Conservation (phyloP, 495 filamentous ascomycete species). For the Cercophora scortea region DNA sequence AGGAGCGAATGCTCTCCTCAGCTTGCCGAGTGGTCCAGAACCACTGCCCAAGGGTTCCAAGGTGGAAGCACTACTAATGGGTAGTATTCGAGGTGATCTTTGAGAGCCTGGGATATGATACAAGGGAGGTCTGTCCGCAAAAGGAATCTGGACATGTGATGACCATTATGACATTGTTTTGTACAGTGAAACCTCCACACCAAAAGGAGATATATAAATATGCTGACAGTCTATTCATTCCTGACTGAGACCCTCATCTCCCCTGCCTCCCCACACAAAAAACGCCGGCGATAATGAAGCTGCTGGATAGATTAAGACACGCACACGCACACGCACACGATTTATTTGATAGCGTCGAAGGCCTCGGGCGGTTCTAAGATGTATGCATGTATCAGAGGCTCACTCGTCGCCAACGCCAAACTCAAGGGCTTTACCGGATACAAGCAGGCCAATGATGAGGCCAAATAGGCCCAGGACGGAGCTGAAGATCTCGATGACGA, state of each 20-base stretch:
- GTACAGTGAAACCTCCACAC: constrained; percentile 20
- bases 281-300: constrained; percentile 29
- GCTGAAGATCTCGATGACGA: constrained; percentile 99
- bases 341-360: no score
- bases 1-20: constrained; percentile 78
- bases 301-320: background rate
- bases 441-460: constrained; percentile 84
- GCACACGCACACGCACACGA: no score
- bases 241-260: constrained; percentile 18
- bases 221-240: constrained; percentile 12
- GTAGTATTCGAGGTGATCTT: constrained; percentile 22
- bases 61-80: constrained; percentile 39
- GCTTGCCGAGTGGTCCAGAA: constrained; percentile 50
- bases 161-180: constrained; percentile 16
- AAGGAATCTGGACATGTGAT: constrained; percentile 4
- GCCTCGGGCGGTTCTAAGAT: no score
- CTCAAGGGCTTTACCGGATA: constrained; percentile 71
- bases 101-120: constrained; percentile 2
- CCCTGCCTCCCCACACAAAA: constrained; percentile 12
- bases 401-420: constrained; percentile 42
- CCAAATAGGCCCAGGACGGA: constrained; percentile 97
- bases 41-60: constrained; percentile 34
- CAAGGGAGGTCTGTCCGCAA: background rate
- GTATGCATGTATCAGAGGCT: no score
- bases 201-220: constrained; percentile 10